Base-by-base conservation (phyloP, 2,329 filamentous ascomycete species). In the Penicillium sp. region DNA sequence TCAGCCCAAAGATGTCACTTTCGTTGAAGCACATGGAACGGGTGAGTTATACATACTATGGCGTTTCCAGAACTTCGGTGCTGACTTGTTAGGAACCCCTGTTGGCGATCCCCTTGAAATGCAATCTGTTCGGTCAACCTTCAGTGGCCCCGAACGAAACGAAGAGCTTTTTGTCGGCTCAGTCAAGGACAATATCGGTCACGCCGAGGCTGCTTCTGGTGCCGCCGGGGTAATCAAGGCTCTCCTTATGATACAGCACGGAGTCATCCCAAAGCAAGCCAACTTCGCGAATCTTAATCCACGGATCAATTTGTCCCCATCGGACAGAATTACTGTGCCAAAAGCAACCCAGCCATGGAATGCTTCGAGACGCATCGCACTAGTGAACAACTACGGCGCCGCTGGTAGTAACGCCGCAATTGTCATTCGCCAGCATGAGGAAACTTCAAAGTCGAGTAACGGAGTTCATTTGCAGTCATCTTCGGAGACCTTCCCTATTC, bases 141-240 rank as follows among this genome's bases (percentile, higher is more conserved):
- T 1, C 63, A 65, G 18, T 67, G 66, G 4, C 68, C 65, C 57
- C 74, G 26, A 71, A 59, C 71, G 74, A 57, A 72, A 73, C 4
- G 65, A 71, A 49, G 62, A 64, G 7, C 65, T 71, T 35, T 43
- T 40, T 5, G 16, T 53, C 3, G 38, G 21, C 12, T 30, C 24
- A 14, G 24, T 53, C 8, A 53, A 53, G 28, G 28, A 14, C 7
- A 46, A 45, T 46, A 42, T 53, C 24, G 51, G 51, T 5, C 51
- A 53, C 26, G 18, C 20, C 16, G 57, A 61, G 26, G 57, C 45
- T 1, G 48, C 42, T 16, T 38, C 35, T 18, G 59, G 55, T 2
- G 8, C 59, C 9, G 53, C 57, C 12, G 47, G 14, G 8, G n/a
- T 61, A 12, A 46, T 59, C 11, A 61, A 61, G 28, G 38, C 54